phyloP scores from a whole-genome alignment of 768 basidiomycete genomes.

The Dictyophora rubrovolvata region DNA sequence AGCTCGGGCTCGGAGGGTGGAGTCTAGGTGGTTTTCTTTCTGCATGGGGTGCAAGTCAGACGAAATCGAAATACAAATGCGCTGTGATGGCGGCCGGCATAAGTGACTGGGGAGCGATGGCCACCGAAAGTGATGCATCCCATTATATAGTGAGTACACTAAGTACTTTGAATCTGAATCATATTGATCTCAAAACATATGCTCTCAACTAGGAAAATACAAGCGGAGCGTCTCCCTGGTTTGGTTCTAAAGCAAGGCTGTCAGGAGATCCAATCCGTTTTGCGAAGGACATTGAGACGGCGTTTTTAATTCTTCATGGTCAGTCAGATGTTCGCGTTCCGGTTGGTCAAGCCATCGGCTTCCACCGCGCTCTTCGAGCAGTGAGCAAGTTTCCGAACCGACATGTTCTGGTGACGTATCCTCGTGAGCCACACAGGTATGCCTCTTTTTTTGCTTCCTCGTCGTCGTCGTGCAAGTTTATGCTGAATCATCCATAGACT shows the following conservation, averaged over 20 bases:
- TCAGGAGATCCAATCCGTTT: slow-evolving; percentile 7
- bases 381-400: slow-evolving; percentile 9
- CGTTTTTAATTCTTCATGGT: slow-evolving; percentile 12
- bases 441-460: not conserved
- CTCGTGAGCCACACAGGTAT: slow-evolving; percentile 11
- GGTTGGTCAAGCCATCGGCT: slow-evolving; percentile 8
- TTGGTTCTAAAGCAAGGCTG: not conserved
- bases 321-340: slow-evolving; percentile 10
- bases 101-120: slow-evolving; percentile 10
- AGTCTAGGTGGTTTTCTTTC: slow-evolving; percentile 12
- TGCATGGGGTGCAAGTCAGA: slow-evolving; percentile 12
- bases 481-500: not conserved
- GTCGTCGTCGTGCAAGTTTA: not conserved
- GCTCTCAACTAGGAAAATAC: not conserved
- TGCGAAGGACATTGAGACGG: slow-evolving; percentile 11
- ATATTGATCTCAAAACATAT: not conserved
- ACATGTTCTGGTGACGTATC: slow-evolving; percentile 10
- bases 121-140: slow-evolving; percentile 7
- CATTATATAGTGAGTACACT: slow-evolving; percentile 5
- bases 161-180: not conserved
- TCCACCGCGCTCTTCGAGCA: slow-evolving; percentile 9
- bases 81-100: slow-evolving; percentile 10
- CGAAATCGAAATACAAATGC: slow-evolving; percentile 10
- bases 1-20: slow-evolving; percentile 12
- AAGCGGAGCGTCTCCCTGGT: slow-evolving; percentile 8